Base-by-base conservation (phyloP, 495 filamentous ascomycete species). In the Evansstolkia leycettana region DNA sequence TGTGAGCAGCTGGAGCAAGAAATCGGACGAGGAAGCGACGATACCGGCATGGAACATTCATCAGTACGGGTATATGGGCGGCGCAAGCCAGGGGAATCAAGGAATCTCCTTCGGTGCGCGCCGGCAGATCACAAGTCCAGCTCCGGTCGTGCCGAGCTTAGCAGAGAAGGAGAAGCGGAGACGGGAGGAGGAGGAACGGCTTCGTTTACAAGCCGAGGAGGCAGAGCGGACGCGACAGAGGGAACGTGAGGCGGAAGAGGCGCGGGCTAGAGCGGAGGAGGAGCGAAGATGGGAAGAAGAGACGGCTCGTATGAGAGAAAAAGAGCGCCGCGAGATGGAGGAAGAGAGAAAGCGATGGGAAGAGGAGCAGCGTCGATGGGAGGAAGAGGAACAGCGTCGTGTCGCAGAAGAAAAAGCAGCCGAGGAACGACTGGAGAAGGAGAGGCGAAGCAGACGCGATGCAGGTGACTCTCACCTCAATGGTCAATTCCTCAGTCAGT, bases 31-130 rank as follows among this genome's bases (percentile, higher is more conserved):
- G 54, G 72, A 73, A 13, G 67, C 65, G 18, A 94, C 89, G 9
- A 60, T 76, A 3, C 92, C 92, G 1, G 92, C 92, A 17, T 99
- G 92, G 92, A 96, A 99, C 49, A 95, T 96, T 39, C 84, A 89
- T 27, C 92, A 99, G 48, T 99, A 96, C 45, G 89, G 90, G 7
- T 96, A 95, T 57, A 90, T 96, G 84, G 92, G 92, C 33, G 92
- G 92, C 18, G 92, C 92, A 6, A 94, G 82, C 46, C 92, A 99
- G 56, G 89, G 83, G 5, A 96, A 93, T 49, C 75, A 94, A 40
- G 92, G 92, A 13, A 79, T 99, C 41, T 73, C 82, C 5, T 99
- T 95, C 53, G 92, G 92, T 34, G 83, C 76, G 15, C 73, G 86
- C 39, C 71, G 92, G 28, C 92, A 99, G 58, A 96, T 99, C 46